phyloP scores from a whole-genome alignment of 2,329 filamentous ascomycete genomes.

The Metarhizium robertsii region DNA sequence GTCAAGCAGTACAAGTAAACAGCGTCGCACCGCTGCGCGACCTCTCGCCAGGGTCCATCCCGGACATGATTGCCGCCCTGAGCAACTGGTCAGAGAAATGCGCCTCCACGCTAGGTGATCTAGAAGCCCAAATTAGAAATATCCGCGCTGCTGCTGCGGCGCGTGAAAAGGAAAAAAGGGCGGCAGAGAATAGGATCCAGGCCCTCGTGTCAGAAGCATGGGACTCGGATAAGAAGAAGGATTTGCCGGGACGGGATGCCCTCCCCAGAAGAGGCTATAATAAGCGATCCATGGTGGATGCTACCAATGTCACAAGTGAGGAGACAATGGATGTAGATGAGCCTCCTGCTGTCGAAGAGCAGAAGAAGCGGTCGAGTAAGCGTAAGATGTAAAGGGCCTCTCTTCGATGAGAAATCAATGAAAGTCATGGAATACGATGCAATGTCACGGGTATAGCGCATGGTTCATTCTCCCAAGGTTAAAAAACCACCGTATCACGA shows the following conservation, averaged over 20 bases:
- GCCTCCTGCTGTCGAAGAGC: conserved; percentile 35
- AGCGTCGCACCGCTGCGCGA: conserved; percentile 82
- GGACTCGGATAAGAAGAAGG: conserved; percentile 27
- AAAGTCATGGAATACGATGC: conserved; percentile 3
- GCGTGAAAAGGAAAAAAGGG: conserved; percentile 40
- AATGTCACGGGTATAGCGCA: not conserved
- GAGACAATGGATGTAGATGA: conserved; percentile 50
- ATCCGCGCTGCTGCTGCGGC: conserved; percentile 51
- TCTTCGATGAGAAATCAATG: not conserved
- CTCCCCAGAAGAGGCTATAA: conserved; percentile 17
- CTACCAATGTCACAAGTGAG: conserved; percentile 31
- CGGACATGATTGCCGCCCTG: conserved; percentile 58
- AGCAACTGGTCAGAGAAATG: conserved; percentile 73
- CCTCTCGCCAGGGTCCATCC: conserved; percentile 63
- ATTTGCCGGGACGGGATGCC: conserved; percentile 14
- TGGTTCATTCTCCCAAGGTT: not conserved
- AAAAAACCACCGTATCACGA: conserved; percentile 14
- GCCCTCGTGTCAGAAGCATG: conserved; percentile 38
- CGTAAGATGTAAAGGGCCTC: conserved; percentile 38
- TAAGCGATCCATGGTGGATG: conserved; percentile 32
- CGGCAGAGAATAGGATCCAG: conserved; percentile 38
- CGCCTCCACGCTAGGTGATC: conserved; percentile 58
- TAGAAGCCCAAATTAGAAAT: conserved; percentile 64
- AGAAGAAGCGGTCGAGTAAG: conserved; percentile 41
- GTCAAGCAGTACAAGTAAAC: conserved; percentile 65